Conservation (phyloP, 495 filamentous ascomycete genomes). For the Talaromyces borbonicus region DNA sequence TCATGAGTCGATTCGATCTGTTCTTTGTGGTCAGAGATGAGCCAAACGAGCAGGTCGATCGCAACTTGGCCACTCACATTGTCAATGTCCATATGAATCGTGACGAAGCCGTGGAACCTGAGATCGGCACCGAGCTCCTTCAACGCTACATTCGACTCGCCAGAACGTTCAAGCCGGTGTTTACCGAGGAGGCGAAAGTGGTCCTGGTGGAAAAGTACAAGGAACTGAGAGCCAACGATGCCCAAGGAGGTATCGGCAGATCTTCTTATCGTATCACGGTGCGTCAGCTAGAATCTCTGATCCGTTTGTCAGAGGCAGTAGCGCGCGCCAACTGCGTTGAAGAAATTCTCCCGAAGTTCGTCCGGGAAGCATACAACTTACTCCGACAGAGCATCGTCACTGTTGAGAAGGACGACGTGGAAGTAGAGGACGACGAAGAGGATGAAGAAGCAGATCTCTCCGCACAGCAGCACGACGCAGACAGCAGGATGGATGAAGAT, state of each 20-base stretch:
- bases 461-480: constrained; percentile 15
- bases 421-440: constrained; percentile 81
- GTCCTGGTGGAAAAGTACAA: constrained; percentile 91
- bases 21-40: constrained; percentile 99
- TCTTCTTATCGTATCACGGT: constrained; percentile 97
- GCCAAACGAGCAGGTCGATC: constrained; percentile 84
- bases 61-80: constrained; percentile 87
- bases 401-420: constrained; percentile 95
- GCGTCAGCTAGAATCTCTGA: constrained; percentile 88
- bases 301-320: constrained; percentile 89
- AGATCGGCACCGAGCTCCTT: constrained; percentile 92
- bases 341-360: constrained; percentile 74
- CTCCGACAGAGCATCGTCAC: constrained; percentile 91
- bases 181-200: constrained; percentile 75
- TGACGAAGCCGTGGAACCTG: constrained; percentile 80
- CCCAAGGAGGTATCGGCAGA: constrained; percentile 83
- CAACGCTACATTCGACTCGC: constrained; percentile 98
- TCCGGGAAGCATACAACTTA: constrained; percentile 82
- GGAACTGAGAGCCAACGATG: constrained; percentile 86
- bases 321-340: constrained; percentile 96
- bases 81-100: constrained; percentile 88
- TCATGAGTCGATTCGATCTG: constrained; percentile 97
- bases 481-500: constrained; percentile 30
- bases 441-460: constrained; percentile 31
- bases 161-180: constrained; percentile 86